phyloP scores from a whole-genome alignment of 1,284 basidiomycete genomes.

The Marasmius oreades region DNA sequence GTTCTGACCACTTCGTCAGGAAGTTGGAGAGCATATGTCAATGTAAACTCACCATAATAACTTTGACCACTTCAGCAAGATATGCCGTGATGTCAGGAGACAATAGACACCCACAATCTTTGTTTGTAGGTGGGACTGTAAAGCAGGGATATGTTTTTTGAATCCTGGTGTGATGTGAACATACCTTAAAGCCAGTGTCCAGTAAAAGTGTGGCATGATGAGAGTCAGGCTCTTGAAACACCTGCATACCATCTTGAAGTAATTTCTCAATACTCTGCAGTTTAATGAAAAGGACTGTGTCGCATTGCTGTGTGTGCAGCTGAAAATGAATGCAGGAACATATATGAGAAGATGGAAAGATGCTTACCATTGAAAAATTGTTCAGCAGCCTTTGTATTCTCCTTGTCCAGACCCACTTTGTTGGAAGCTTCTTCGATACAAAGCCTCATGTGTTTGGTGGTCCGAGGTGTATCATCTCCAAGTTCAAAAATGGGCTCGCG shows the following conservation, averaged over 20 bases:
- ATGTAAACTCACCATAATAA: neutral
- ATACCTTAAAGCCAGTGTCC: neutral
- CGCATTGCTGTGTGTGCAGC: too few species aligned
- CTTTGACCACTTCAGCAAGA: neutral
- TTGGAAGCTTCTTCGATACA: neutral
- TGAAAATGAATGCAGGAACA: too few species aligned
- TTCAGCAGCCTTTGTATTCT: neutral
- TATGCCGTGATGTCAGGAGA: neutral
- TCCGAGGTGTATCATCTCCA: neutral
- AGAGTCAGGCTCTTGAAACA: neutral
- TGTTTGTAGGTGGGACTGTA: neutral
- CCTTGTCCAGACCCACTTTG: neutral
- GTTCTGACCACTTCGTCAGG: neutral
- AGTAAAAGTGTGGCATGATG: neutral
- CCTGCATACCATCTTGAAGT: neutral
- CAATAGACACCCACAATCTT: neutral
- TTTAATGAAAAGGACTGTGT: too few species aligned
- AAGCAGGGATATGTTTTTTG: neutral
- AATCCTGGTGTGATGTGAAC: neutral
- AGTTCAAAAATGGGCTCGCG: too few species aligned
- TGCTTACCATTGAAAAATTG: neutral
- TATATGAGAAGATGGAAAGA: neutral
- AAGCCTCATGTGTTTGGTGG: neutral
- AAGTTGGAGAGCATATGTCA: neutral
- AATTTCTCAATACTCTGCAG: neutral